Evolutionary conservation across 2,329 filamentous ascomycete genomes (phyloP).

Genomic region (Pseudohalonectria lignicola): DNA sequence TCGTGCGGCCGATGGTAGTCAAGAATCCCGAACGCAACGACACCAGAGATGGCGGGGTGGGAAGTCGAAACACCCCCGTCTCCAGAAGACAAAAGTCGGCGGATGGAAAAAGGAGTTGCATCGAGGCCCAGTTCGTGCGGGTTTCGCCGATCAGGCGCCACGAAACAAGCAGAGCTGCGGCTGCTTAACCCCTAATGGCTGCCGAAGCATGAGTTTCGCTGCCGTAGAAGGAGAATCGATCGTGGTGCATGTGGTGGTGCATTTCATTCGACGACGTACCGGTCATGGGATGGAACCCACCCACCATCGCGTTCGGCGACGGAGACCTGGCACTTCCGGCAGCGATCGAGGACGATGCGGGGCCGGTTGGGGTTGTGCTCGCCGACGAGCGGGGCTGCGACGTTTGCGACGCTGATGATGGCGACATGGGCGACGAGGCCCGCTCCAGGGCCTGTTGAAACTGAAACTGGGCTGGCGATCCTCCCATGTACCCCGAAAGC

Average conservation of each 20-base stretch:
- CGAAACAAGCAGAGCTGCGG: too few species aligned
- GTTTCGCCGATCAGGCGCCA: neutral
- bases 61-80: neutral
- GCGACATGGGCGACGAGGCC: slow-evolving; percentile 9
- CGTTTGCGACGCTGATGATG: neutral
- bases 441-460: slow-evolving; percentile 10
- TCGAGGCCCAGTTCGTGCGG: too few species aligned
- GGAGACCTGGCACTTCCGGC: slow-evolving; percentile 21
- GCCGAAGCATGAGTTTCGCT: slow-evolving; percentile 36
- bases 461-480: slow-evolving; percentile 20
- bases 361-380: neutral
- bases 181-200: slow-evolving; percentile 31
- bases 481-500: slow-evolving; percentile 16
- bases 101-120: neutral
- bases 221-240: slow-evolving; percentile 35
- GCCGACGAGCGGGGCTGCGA: neutral
- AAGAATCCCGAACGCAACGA: too few species aligned
- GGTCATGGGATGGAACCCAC: slow-evolving; percentile 31
- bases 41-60: too few species aligned
- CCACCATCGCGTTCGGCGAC: slow-evolving; percentile 31
- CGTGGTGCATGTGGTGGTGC: slow-evolving; percentile 26
- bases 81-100: too few species aligned
- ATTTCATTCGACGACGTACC: slow-evolving; percentile 32
- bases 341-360: slow-evolving; percentile 8
- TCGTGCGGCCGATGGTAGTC: too few species aligned